phyloP scores from a whole-genome alignment of 371 early-diverging fungal species.

The Dipsacomyces acuminosporus region DNA sequence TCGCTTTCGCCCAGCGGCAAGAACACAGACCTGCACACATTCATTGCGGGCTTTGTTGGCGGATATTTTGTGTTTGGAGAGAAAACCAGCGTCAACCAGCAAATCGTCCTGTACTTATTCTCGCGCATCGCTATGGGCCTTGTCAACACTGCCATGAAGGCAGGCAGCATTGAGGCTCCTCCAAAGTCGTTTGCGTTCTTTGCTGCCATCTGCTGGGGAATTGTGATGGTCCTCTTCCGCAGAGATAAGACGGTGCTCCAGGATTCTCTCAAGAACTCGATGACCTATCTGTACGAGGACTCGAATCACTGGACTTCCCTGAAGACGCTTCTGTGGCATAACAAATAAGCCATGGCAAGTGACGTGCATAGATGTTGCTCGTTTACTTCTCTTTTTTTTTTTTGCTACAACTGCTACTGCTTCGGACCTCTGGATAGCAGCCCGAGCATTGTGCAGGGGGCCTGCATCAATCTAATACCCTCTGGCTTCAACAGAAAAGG shows the following conservation, averaged over 20 bases:
- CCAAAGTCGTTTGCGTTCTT: constrained; percentile 81
- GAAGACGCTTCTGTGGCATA: constrained; percentile 80
- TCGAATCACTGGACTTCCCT: constrained; percentile 76
- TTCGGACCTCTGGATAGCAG: too few species aligned
- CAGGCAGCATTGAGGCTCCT: constrained; percentile 65
- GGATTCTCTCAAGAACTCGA: constrained; percentile 84
- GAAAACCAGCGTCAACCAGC: constrained; percentile 91
- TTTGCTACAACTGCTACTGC: too few species aligned
- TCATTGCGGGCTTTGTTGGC: constrained; percentile 91
- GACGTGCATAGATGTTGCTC: too few species aligned
- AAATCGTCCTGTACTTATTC: constrained; percentile 94
- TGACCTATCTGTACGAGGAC: constrained; percentile 90
- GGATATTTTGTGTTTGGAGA: constrained; percentile 93
- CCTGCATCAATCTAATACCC: too few species aligned
- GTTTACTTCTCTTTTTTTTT: too few species aligned
- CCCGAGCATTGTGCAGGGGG: too few species aligned
- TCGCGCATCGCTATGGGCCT: constrained; percentile 84
- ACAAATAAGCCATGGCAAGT: constrained; percentile 75
- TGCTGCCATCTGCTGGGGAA: constrained; percentile 93
- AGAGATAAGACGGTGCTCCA: constrained; percentile 87
- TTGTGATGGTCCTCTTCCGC: constrained; percentile 92
- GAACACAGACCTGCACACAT: constrained; percentile 73
- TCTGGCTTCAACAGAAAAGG: too few species aligned
- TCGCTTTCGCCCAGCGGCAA: constrained; percentile 62
- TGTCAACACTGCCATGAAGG: constrained; percentile 75